Evolutionary conservation across 108 stramenopile species (phyloP).

Genomic region (Fragilariopsis cylindrus): DNA sequence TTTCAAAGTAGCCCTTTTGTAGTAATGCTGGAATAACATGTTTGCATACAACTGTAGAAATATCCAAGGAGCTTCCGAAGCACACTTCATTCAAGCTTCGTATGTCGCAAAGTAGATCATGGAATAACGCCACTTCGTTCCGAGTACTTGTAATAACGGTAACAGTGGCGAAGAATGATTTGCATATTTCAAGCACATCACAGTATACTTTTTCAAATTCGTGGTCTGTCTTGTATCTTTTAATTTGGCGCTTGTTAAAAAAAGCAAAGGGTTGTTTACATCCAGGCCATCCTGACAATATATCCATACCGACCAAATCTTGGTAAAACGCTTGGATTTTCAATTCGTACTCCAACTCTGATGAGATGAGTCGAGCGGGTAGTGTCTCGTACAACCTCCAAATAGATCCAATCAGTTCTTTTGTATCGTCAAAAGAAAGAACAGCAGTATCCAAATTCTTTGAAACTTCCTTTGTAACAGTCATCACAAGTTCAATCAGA

Average conservation of each 20-base stretch:
- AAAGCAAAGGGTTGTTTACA: constrained; percentile 22
- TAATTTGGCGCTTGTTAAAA: background rate
- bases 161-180: constrained; percentile 40
- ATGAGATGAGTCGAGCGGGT: constrained; percentile 20
- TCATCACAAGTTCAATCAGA: constrained; percentile 30
- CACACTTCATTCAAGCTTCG: constrained; percentile 45
- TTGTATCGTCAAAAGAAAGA: background rate
- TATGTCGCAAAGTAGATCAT: constrained; percentile 59
- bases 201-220: constrained; percentile 3
- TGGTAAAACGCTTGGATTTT: constrained; percentile 13
- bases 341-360: background rate
- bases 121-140: constrained; percentile 14
- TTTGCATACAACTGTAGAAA: constrained; percentile 18
- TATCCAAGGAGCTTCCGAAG: constrained; percentile 18
- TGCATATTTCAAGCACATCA: constrained; percentile 42
- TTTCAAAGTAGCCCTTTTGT: constrained; percentile 20
- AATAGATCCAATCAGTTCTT: constrained; percentile 26
- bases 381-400: constrained; percentile 51
- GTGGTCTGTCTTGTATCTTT: background rate
- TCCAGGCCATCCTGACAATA: constrained; percentile 38
- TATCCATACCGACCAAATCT: constrained; percentile 33
- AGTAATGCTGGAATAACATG: constrained; percentile 25
- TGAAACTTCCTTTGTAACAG: constrained; percentile 10
- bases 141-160: background rate
- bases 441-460: background rate